Percentiles rank a stretch among this genome's conserved stretches.
These are phyloP conservation scores for Triangularia verruculosa DNA, from an alignment of 2,329 filamentous ascomycete species.

Conservation along the genomic window DNA sequence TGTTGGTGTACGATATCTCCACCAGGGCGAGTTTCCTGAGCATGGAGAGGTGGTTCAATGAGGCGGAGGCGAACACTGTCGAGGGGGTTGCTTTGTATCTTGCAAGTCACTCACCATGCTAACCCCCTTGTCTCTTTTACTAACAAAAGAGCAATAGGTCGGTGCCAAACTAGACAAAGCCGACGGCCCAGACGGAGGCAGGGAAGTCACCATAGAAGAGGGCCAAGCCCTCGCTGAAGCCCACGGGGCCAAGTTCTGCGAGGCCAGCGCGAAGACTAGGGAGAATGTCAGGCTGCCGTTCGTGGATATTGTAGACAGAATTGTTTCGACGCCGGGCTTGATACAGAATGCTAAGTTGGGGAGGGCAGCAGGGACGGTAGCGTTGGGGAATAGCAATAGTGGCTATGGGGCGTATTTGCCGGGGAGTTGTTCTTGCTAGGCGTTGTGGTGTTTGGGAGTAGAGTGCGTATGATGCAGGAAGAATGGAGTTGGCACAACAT, in stretches of 20 bases:
- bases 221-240: slow-evolving; percentile 45
- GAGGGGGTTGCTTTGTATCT: slow-evolving; percentile 49
- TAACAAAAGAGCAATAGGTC: slow-evolving; percentile 31
- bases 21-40: slow-evolving; percentile 48
- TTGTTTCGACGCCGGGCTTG: slow-evolving; percentile 45
- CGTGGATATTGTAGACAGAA: slow-evolving; percentile 49
- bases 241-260: slow-evolving; percentile 48
- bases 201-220: slow-evolving; percentile 47
- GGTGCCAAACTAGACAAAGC: slow-evolving; percentile 52
- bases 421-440: slow-evolving; percentile 28
- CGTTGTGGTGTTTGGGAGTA: background rate
- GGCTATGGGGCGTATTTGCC: slow-evolving; percentile 14
- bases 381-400: slow-evolving; percentile 25
- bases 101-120: slow-evolving; percentile 30
- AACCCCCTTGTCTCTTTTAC: slow-evolving; percentile 1
- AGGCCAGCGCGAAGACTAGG: slow-evolving; percentile 52
- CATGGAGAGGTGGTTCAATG: slow-evolving; percentile 54
- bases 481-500: background rate
- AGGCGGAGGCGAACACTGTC: slow-evolving; percentile 49
- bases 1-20: slow-evolving; percentile 50
- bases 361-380: slow-evolving; percentile 30
- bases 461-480: background rate
- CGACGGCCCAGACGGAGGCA: slow-evolving; percentile 28
- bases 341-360: slow-evolving; percentile 32
- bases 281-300: slow-evolving; percentile 52